Evolutionary conservation across 805 yeast species (phyloP).

Genomic region (Grigorovia humatica): DNA sequence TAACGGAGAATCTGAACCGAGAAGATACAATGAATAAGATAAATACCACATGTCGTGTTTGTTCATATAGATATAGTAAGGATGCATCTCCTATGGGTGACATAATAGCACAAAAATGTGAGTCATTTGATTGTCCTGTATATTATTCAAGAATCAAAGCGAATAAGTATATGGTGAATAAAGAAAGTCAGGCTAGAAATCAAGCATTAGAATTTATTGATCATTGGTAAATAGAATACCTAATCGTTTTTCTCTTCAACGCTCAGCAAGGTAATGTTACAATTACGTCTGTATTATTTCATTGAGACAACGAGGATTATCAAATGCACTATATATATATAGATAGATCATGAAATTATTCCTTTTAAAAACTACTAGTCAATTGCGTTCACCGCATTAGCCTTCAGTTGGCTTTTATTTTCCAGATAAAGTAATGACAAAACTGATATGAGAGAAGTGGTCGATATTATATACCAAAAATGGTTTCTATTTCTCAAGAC

Average conservation of each 20-base stretch:
- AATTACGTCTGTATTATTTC: no score
- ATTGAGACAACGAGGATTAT: no score
- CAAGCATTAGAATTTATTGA: constrained; percentile 11
- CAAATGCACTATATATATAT: no score
- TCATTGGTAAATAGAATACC: constrained; percentile 13
- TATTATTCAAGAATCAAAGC: constrained; percentile 45
- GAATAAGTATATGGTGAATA: constrained; percentile 16
- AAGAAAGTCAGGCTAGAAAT: constrained; percentile 5
- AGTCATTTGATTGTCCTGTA: constrained; percentile 54
- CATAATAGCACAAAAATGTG: constrained; percentile 33
- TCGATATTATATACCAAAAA: not conserved
- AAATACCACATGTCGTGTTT: constrained; percentile 29
- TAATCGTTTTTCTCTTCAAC: no score
- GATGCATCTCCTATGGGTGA: constrained; percentile 23
- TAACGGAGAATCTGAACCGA: constrained; percentile 11
- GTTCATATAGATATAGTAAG: constrained; percentile 23
- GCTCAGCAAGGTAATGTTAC: no score
- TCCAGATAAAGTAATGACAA: no score
- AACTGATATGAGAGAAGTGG: not conserved
- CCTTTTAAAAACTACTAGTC: no score
- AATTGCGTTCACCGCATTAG: no score
- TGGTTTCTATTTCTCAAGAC: not conserved
- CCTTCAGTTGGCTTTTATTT: no score
- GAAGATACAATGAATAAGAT: constrained; percentile 18
- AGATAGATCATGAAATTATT: no score